Evolutionary conservation across 2,329 filamentous ascomycete genomes (phyloP), one percentile per base, ranked within the genome.

Genomic region (Colletotrichum higginsianum): DNA sequence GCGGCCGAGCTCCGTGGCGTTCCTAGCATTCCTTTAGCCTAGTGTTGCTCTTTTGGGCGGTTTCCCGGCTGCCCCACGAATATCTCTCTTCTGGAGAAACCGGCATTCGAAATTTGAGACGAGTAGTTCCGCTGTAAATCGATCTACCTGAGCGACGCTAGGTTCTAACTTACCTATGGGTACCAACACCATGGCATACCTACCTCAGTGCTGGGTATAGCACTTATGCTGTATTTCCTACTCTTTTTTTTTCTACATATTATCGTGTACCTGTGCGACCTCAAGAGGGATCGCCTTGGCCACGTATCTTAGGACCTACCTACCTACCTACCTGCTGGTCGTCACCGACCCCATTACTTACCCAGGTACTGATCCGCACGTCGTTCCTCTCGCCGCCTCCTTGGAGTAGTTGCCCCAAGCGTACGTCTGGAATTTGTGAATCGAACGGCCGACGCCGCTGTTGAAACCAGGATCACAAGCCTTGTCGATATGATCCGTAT

Each of bases 1-100:
- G 46, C n/a, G 26, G 46, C 46, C 30, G n/a, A 50, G 30, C 60
- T 26, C 49, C n/a, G 16, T 44, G 21, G 65, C 6, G 35, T 23
- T 52, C 47, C 56, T 18, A 23, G 57, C 30, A 42, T 55, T 15
- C 40, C 46, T 38, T 62, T 38, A 44, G 57, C 47, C 55, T 26
- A 7, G 7, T 26, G 30, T 9, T 60, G 56, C 21, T 53, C 5
- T n/a, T 47, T 47, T n/a, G 15, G 44, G 44, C 30, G 9, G 11
- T 35, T 4, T 30, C 8, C 18, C 53, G 30, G 30, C 38, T 23
- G 30, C 4, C 13, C 2, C 4, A 38, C 16, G 53, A 18, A 35
- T 16, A 26, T 30, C 13, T 30, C 23, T 9, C 21, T 5, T 13
- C n/a, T 53, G 26, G 16, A 15, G 50, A 53, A 30, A 18, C 23